Evolutionary conservation across 495 filamentous ascomycete genomes (phyloP), one percentile per base, ranked within the genome.

Genomic region (Xylaria longipes): DNA sequence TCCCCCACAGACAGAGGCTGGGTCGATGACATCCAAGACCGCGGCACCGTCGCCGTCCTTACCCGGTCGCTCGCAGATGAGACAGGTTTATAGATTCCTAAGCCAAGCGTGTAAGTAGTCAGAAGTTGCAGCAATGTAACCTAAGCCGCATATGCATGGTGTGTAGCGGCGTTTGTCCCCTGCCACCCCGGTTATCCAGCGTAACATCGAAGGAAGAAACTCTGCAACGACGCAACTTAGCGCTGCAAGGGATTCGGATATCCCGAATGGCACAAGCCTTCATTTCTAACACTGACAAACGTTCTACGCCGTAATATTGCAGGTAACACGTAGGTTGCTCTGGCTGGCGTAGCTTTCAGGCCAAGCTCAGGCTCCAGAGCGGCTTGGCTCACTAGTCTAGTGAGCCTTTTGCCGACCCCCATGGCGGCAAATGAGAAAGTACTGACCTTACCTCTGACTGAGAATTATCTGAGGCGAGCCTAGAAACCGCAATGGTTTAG

Each of bases 201-300:
- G 46, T 50, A 22, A 50, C 46, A 50, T 50, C 25, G 46, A 50
- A 50, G 46, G 46, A 50, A 50, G 46, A 22, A 22, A 50, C 20
- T 50, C n/a, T 50, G 46, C 1, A n/a, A n/a, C n/a, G n/a, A n/a
- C n/a, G n/a, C n/a, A 6, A 50, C 46, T 50, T 50, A n/a, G 46
- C 46, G n/a, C 46, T 50, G 46, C n/a, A 50, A 48, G n/a, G 46
- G 46, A 22, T 22, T 50, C 46, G 46, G n/a, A 22, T 50, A 50
- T 50, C n/a, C 46, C 46, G 46, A 50, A 50, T 50, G n/a, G 46
- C 46, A 50, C 46, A 50, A n/a, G 25, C 46, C 46, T 50, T 50
- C n/a, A 22, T 22, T 50, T 9, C 7, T 50, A 50, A 50, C 5
- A 50, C 46, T 8, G n/a, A 50, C n/a, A 9, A 9, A 9, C n/a